Base-by-base conservation (phyloP, 2,329 filamentous ascomycete genomes). In the Fusarium mexicanum region DNA sequence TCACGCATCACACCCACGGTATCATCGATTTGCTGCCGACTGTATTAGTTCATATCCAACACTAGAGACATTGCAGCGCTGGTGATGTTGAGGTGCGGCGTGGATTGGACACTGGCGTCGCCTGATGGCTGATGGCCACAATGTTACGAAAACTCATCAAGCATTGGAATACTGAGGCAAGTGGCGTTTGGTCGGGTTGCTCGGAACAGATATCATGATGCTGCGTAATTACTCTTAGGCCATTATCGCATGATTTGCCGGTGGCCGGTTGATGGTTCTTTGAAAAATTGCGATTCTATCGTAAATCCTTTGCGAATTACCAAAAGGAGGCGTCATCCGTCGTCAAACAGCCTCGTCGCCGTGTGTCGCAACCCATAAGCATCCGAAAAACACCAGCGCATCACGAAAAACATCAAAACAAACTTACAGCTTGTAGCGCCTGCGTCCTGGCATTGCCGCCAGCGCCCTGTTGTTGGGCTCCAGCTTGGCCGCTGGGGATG, bases 1-100 rank as follows among this genome's bases (percentile, higher is more conserved):
- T 98, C 92, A 80, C 93, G 91, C 96, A 99, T 98, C 77, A 96
- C 94, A 81, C 92, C 92, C 79, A 98, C 94, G 59, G 96, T 98
- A 81, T 95, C 94, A 84, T 98, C 93, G 85, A 99, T 98, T 97
- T 98, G 93, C 96, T 99, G 83, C 35, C 48, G 38, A 66, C 40
- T 48, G 58, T 57, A 69, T 77, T 65, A 80, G 77, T 66, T 57
- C 41, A 51, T 31, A 22, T 41, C 17, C 22, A 18, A 35, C 13
- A 55, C 17, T 35, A 20, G 8, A 40, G 14, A 26, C 22, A 50
- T 44, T 31, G 31, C 18, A 18, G 37, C 33, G 22, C 37, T 31
- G 55, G 40, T 26, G 20, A 20, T 48, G 53, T 59, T 50, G 43
- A 20, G 50, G 37, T 46, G 66, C 58, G 59, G 53, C 50, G 55